These are phyloP conservation scores for Pythium brachiatum DNA, from an alignment of 352 stramenopile genomes.

Conservation along the genomic window DNA sequence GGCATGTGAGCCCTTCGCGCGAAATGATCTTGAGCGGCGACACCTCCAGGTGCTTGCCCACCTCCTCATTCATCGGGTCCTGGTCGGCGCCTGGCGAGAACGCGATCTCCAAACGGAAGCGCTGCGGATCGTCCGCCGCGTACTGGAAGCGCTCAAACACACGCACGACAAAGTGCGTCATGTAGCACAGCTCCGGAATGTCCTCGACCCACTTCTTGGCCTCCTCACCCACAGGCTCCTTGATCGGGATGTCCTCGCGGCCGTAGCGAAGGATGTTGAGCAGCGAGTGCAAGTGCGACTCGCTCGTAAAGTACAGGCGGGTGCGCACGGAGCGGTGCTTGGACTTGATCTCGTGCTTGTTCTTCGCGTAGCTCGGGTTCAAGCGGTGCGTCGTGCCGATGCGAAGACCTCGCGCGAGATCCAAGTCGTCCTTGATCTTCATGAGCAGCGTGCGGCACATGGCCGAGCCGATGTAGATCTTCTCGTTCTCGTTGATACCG, in stretches of 20 bases:
- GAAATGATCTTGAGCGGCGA: conserved; percentile 83
- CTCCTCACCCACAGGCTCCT: conserved; percentile 61
- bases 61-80: conserved; percentile 60
- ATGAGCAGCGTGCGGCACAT: conserved; percentile 87
- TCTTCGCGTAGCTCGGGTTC: conserved; percentile 81
- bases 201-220: conserved; percentile 86
- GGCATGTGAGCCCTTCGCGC: conserved; percentile 72
- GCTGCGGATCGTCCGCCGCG: conserved; percentile 57
- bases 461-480: conserved; percentile 82
- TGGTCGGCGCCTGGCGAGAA: conserved; percentile 75
- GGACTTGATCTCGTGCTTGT: conserved; percentile 84
- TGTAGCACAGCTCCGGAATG: conserved; percentile 97
- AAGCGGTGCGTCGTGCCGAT: conserved; percentile 78
- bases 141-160: conserved; percentile 95
- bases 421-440: conserved; percentile 87
- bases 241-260: conserved; percentile 53
- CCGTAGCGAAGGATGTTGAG: conserved; percentile 97
- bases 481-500: conserved; percentile 86
- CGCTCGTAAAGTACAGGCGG: conserved; percentile 99
- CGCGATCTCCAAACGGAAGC: conserved; percentile 85
- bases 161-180: conserved; percentile 99
- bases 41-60: conserved; percentile 62
- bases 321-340: conserved; percentile 96
- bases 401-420: conserved; percentile 68
- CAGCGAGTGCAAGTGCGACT: conserved; percentile 98